A percentile compares a stretch with the other conserved stretches of the same genome.
Evolutionary conservation across 495 filamentous ascomycete genomes (phyloP).

Genomic region (Astrothelium subdiscretum): DNA sequence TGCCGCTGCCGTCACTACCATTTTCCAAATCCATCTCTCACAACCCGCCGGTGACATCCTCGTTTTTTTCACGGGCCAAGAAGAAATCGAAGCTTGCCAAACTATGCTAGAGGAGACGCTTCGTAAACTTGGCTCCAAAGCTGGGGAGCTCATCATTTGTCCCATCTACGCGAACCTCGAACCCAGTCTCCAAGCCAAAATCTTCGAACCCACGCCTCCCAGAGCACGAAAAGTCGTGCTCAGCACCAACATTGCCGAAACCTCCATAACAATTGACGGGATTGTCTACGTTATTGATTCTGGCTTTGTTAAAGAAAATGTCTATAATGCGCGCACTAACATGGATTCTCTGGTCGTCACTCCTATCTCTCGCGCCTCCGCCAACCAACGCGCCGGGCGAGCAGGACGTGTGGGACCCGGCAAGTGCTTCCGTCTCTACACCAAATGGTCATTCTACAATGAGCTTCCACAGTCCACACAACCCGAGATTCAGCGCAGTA

Average conservation of each 20-base stretch:
- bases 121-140: conserved; percentile 57
- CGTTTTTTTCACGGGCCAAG: conserved; percentile 85
- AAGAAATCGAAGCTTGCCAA: conserved; percentile 80
- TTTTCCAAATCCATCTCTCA: conserved; percentile 92
- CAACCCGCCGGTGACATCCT: conserved; percentile 78
- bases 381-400: conserved; percentile 84
- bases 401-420: conserved; percentile 89
- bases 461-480: conserved; percentile 89
- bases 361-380: conserved; percentile 86
- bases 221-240: conserved; percentile 86
- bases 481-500: conserved; percentile 88
- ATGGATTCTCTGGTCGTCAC: conserved; percentile 89
- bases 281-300: conserved; percentile 89
- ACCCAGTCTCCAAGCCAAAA: conserved; percentile 81
- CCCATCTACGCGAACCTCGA: conserved; percentile 86
- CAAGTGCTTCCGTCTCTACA: conserved; percentile 92
- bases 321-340: conserved; percentile 81
- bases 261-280: conserved; percentile 85
- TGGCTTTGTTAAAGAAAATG: conserved; percentile 91
- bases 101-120: conserved; percentile 69
- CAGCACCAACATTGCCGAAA: conserved; percentile 94
- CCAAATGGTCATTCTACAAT: conserved; percentile 87
- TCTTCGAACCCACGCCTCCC: conserved; percentile 78
- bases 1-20: conserved; percentile 79
- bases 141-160: conserved; percentile 58